Evolutionary conservation across 1,284 basidiomycete genomes (phyloP).

Genomic region (Cutaneotrichosporon daszewskae): DNA sequence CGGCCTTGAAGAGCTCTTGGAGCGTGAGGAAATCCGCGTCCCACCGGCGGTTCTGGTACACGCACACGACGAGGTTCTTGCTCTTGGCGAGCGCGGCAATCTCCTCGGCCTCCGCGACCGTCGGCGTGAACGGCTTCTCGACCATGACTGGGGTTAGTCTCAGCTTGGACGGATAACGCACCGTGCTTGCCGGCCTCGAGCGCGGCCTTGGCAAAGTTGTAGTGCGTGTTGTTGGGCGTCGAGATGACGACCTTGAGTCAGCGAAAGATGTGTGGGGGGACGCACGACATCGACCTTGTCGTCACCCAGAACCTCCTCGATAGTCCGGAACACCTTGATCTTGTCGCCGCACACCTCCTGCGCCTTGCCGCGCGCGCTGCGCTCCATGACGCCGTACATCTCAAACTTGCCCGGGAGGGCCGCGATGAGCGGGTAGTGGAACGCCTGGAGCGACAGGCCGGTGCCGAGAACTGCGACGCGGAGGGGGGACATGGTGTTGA

Average conservation of each 20-base stretch:
- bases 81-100: constrained; percentile 61
- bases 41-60: constrained; percentile 63
- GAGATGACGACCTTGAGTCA: constrained; percentile 54
- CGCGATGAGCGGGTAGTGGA: constrained; percentile 72
- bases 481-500: constrained; percentile 50
- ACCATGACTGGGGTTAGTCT: constrained; percentile 53
- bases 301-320: constrained; percentile 45
- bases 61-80: constrained; percentile 61
- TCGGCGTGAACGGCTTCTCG: constrained; percentile 76
- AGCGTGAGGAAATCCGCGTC: constrained; percentile 66
- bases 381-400: constrained; percentile 59
- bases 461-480: constrained; percentile 67
- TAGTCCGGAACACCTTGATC: constrained; percentile 43
- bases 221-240: constrained; percentile 77
- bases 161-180: constrained; percentile 31
- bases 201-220: constrained; percentile 52
- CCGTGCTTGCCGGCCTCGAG: constrained; percentile 73
- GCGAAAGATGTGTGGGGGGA: not conserved
- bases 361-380: constrained; percentile 28
- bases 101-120: constrained; percentile 60
- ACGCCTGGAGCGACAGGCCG: constrained; percentile 66
- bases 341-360: constrained; percentile 26
- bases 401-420: constrained; percentile 67
- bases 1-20: constrained; percentile 56
- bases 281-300: constrained; percentile 46